Evolutionary conservation across 2,329 filamentous ascomycete species (phyloP), one percentile per base, ranked within the genome.

Genomic region (Cadophora luteo-olivacea): DNA sequence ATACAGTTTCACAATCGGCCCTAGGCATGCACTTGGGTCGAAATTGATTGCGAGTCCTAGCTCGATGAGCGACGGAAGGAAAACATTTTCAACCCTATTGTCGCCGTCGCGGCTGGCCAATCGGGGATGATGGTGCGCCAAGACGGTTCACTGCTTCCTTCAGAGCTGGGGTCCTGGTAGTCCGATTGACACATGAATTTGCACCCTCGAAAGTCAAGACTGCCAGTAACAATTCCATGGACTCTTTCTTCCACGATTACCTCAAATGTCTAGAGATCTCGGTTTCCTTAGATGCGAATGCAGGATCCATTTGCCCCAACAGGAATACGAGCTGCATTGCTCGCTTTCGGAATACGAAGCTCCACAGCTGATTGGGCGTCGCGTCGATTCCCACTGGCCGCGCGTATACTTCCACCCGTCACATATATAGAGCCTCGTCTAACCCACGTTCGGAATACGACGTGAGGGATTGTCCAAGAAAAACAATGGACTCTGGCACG

Each of bases 371-470:
- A 60, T 38, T 60, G 55, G 22, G 22, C n/a, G 55, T 60, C 55
- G 55, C 36, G 55, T 60, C 33, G 36, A 60, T 41, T 41, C 22
- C 33, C 22, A 41, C 51, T 12, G 4, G 55, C 38, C 55, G 55
- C 55, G 55, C 55, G 55, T 60, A 60, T 41, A 60, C 32, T 32
- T 2, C 25, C 16, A 24, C 55, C 33, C 33, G 32, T 29, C 32
- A 58, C 2, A 38, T 41, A 55, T 19, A 32, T 32, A 32, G 36
- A 45, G 36, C 9, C 55, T 9, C 8, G 8, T 60, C 55, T 45
- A 41, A 38, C 36, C 55, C 55, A 2, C 55, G 55, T 64, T 63
- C 22, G 67, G 67, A 61, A 68, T 68, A 68, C 67, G 67, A 68
- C 11, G 14, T 41, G 38, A 41, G 12, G 3, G 45, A 48, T 19